Conservation (phyloP, 1,284 basidiomycete species). For the Ceratobasidium sp. region DNA sequence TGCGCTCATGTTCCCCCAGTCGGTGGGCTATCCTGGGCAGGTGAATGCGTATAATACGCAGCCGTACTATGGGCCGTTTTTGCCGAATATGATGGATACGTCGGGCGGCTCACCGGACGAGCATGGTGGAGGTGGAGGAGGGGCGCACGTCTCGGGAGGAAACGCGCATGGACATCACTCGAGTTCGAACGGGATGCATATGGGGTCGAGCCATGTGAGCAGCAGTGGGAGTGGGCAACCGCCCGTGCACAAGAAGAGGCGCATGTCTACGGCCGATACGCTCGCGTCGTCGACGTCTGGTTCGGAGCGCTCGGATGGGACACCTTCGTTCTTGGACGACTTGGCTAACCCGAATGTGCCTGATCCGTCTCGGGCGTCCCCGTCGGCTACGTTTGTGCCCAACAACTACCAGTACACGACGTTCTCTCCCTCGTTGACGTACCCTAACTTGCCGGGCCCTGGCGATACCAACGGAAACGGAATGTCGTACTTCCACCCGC, state of each 20-base stretch:
- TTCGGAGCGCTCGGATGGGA: constrained; percentile 37
- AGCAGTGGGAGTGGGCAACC: constrained; percentile 38
- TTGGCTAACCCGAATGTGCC: constrained; percentile 37
- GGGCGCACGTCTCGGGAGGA: constrained; percentile 15
- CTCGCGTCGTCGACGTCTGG: constrained; percentile 42
- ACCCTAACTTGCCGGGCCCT: constrained; percentile 52
- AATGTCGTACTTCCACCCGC: constrained; percentile 68
- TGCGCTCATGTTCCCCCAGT: constrained; percentile 46
- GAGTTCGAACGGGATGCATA: constrained; percentile 4
- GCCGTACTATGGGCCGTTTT: constrained; percentile 39
- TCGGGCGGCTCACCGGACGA: constrained; percentile 39
- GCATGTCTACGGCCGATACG: constrained; percentile 43
- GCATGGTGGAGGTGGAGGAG: constrained; percentile 1
- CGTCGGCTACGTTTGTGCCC: constrained; percentile 72
- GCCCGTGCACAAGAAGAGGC: constrained; percentile 40
- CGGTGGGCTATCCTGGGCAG: constrained; percentile 47
- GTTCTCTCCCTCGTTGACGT: constrained; percentile 73
- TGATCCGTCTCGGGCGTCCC: constrained; percentile 72
- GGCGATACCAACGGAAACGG: constrained; percentile 27
- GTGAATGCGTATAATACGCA: constrained; percentile 38
- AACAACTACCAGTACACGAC: constrained; percentile 64
- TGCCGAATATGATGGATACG: constrained; percentile 46
- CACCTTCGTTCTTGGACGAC: constrained; percentile 44
- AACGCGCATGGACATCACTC: not conserved
- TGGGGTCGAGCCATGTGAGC: constrained; percentile 34